phyloP scores from a whole-genome alignment of 331 rosid species.

The Quercus tomentella region DNA sequence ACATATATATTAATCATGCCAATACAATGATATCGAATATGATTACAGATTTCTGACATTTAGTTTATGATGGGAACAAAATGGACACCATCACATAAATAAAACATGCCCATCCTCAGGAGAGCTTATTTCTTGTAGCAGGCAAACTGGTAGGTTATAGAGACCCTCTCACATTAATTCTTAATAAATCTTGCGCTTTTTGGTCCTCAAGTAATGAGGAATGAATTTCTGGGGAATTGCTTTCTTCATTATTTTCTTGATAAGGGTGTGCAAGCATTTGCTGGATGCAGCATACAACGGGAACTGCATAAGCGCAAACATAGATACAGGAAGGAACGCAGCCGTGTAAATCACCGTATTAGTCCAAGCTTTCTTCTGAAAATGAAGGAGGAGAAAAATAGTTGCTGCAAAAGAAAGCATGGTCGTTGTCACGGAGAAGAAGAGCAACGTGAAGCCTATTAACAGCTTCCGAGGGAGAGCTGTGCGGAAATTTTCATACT shows the following conservation, averaged over 20 bases:
- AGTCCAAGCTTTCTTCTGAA: not conserved
- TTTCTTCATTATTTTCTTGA: not conserved
- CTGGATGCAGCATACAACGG: not conserved
- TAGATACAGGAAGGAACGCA: constrained; percentile 9
- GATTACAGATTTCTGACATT: too few relatives aligned
- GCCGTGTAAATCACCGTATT: not conserved
- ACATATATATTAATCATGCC: too few relatives aligned
- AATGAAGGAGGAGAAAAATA: constrained; percentile 7
- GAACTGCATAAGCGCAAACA: constrained; percentile 9
- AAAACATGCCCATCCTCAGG: too few relatives aligned
- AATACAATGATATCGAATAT: too few relatives aligned
- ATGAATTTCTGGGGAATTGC: not conserved
- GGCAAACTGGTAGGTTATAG: too few relatives aligned
- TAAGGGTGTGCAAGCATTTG: not conserved
- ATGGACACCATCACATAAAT: too few relatives aligned
- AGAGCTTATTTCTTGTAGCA: too few relatives aligned
- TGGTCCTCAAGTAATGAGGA: not conserved
- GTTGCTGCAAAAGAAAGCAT: constrained; percentile 16
- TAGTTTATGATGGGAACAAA: too few relatives aligned
- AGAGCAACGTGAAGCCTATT: constrained; percentile 3
- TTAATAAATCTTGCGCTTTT: not conserved
- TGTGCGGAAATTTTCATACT: not conserved
- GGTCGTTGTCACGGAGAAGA: constrained; percentile 11
- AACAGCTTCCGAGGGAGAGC: not conserved
- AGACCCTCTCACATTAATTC: too few relatives aligned